Percentiles rank a stretch among this genome's conserved stretches.
Evolutionary conservation across 164 flowering plant species (phyloP).

Genomic region (Chimonanthus salicifolius): DNA sequence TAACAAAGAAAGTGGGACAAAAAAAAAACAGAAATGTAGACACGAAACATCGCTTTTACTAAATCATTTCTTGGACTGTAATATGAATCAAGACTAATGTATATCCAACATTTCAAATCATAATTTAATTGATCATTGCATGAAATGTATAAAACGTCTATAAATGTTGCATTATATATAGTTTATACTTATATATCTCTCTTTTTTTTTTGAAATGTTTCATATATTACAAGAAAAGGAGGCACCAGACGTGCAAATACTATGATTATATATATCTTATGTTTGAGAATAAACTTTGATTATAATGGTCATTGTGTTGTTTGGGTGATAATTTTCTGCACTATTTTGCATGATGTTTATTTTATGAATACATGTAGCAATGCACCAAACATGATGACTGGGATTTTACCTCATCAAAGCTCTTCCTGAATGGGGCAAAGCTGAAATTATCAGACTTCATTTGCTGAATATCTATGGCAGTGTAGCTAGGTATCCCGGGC

Average conservation of each 20-base stretch:
- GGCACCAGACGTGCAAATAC: too few species aligned
- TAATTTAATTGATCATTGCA: too few species aligned
- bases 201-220: too few species aligned
- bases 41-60: neutral
- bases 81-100: neutral
- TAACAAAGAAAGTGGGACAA: too few species aligned
- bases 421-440: conserved; percentile 28
- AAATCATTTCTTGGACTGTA: neutral
- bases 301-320: too few species aligned
- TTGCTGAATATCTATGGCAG: conserved; percentile 62
- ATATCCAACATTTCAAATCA: neutral
- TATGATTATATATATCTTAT: too few species aligned
- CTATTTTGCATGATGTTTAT: neutral
- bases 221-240: too few species aligned
- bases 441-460: conserved; percentile 63
- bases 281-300: too few species aligned
- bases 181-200: neutral
- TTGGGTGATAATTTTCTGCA: too few species aligned
- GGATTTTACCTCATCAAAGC: conserved; percentile 16
- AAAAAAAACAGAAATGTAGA: neutral
- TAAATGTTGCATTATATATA: neutral
- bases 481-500: conserved; percentile 35
- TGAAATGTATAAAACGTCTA: neutral
- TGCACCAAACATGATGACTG: neutral
- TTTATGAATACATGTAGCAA: neutral